A percentile compares a stretch with the other conserved stretches of the same genome.
Evolutionary conservation across 116 monocot species (phyloP).

Genomic region (Trichopus zeylanicus): DNA sequence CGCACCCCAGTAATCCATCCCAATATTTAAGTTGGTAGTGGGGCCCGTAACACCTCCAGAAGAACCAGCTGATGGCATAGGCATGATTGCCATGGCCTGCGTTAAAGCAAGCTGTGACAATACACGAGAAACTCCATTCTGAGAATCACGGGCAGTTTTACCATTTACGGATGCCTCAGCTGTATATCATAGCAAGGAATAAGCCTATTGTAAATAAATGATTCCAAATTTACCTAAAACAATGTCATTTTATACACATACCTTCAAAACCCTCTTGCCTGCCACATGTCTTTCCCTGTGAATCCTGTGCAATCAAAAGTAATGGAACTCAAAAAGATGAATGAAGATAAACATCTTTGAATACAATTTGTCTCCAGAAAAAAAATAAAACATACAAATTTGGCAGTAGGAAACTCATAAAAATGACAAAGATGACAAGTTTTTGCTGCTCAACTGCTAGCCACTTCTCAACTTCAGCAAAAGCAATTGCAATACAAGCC

Average conservation of each 20-base stretch:
- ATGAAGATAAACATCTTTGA: not conserved
- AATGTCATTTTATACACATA: slow-evolving; percentile 13
- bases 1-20: slow-evolving; percentile 90
- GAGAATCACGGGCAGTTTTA: slow-evolving; percentile 28
- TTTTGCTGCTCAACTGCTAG: too few species aligned
- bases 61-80: slow-evolving; percentile 32
- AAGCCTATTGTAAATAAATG: not conserved
- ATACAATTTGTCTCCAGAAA: not conserved
- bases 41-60: slow-evolving; percentile 35
- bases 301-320: slow-evolving; percentile 42
- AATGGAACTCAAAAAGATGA: not conserved
- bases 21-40: slow-evolving; percentile 89
- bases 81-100: slow-evolving; percentile 39
- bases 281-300: slow-evolving; percentile 45
- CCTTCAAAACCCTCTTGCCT: slow-evolving; percentile 55
- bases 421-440: too few species aligned
- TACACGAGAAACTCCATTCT: slow-evolving; percentile 50
- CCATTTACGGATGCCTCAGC: slow-evolving; percentile 43
- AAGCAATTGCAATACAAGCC: too few species aligned
- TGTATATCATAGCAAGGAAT: slow-evolving; percentile 1
- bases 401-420: too few species aligned
- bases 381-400: too few species aligned
- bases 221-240: not conserved
- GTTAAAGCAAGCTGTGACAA: slow-evolving; percentile 27
- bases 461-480: too few species aligned